A percentile compares a stretch with the other conserved stretches of the same genome.
phyloP scores from a whole-genome alignment of 2,329 filamentous ascomycete genomes.

The Volutella citrinella region DNA sequence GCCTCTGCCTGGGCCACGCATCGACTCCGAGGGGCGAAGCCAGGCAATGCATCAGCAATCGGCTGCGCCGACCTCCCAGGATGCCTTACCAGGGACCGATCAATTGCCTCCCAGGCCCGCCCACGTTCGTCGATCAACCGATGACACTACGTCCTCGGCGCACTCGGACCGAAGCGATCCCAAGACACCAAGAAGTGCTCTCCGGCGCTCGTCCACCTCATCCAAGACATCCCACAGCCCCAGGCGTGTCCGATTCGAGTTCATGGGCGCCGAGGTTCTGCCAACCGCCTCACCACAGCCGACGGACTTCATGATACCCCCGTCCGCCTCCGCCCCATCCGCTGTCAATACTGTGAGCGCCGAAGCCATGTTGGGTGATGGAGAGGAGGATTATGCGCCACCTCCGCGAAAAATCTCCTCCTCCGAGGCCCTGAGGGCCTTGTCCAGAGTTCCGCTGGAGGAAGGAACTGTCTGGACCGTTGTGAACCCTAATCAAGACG shows the following conservation, averaged over 20 bases:
- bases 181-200: slow-evolving; percentile 51
- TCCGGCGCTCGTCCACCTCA: slow-evolving; percentile 54
- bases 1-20: slow-evolving; percentile 25
- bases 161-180: slow-evolving; percentile 52
- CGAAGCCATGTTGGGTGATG: slow-evolving; percentile 34
- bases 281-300: slow-evolving; percentile 55
- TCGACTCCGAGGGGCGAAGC: slow-evolving; percentile 20
- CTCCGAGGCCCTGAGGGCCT: slow-evolving; percentile 50
- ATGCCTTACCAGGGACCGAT: slow-evolving; percentile 14
- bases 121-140: slow-evolving; percentile 40
- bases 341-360: slow-evolving; percentile 26
- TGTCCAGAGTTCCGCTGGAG: slow-evolving; percentile 50
- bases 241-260: slow-evolving; percentile 61
- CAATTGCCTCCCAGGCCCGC: slow-evolving; percentile 28
- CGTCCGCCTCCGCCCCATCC: slow-evolving; percentile 21
- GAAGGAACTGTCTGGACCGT: slow-evolving; percentile 51
- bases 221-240: slow-evolving; percentile 51
- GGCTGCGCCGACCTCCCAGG: slow-evolving; percentile 12
- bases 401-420: slow-evolving; percentile 54
- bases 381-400: slow-evolving; percentile 37
- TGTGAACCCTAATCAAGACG: slow-evolving; percentile 36
- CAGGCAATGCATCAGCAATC: slow-evolving; percentile 19
- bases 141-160: slow-evolving; percentile 48
- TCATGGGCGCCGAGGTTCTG: slow-evolving; percentile 58
- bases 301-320: slow-evolving; percentile 29